Conservation (phyloP, 805 yeast genomes). For the Myxozyma neotropica region DNA sequence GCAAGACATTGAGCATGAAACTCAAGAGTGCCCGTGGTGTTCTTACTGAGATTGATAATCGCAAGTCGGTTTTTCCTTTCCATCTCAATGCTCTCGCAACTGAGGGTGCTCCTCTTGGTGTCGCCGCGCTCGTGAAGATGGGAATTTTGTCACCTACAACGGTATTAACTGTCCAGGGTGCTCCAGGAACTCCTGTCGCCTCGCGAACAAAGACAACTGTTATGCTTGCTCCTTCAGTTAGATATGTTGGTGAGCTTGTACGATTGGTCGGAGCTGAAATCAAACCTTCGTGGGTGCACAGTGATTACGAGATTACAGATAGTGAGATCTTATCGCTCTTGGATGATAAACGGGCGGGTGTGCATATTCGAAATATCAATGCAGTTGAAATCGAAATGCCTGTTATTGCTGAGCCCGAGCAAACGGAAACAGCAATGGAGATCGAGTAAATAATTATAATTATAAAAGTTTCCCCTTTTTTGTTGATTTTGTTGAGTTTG, state of each 20-base stretch:
- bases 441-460: neutral
- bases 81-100: slow-evolving; percentile 45
- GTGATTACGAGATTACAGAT: slow-evolving; percentile 64
- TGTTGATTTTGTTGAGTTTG: neutral
- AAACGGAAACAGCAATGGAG: neutral
- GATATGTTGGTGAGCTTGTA: slow-evolving; percentile 56
- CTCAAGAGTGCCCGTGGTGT: slow-evolving; percentile 72
- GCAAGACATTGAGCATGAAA: slow-evolving; percentile 51
- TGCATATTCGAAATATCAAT: slow-evolving; percentile 8
- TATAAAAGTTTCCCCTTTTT: neutral
- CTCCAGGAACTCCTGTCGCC: slow-evolving; percentile 55
- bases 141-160: slow-evolving; percentile 18
- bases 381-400: slow-evolving; percentile 4
- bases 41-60: slow-evolving; percentile 68
- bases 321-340: slow-evolving; percentile 23
- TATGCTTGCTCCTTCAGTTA: slow-evolving; percentile 51
- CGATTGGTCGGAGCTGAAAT: slow-evolving; percentile 81
- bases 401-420: neutral
- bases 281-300: slow-evolving; percentile 86
- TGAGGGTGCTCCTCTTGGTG: slow-evolving; percentile 29
- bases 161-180: slow-evolving; percentile 24
- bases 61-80: slow-evolving; percentile 87
- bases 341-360: slow-evolving; percentile 17
- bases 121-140: slow-evolving; percentile 19
- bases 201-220: slow-evolving; percentile 83